These are phyloP conservation scores for Oxyria digyna DNA, from an alignment of 148 eudicot genomes.

Conservation along the genomic window DNA sequence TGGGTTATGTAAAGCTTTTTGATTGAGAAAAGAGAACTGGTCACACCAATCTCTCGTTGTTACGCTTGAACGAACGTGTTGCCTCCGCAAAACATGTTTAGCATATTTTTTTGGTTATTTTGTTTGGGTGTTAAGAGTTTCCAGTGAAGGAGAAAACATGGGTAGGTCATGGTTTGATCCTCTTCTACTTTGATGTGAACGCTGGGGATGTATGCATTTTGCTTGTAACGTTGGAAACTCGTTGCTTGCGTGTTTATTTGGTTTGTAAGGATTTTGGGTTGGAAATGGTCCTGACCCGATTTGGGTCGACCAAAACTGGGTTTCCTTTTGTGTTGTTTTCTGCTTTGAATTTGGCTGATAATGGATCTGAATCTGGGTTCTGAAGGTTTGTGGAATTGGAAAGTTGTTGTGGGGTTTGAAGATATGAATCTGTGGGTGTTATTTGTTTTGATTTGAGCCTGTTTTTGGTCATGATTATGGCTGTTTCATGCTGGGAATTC, in stretches of 20 bases:
- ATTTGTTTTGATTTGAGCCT: background rate
- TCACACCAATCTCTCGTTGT: constrained; percentile 4
- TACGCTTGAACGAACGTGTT: background rate
- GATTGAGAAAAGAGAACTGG: background rate
- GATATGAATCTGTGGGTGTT: background rate
- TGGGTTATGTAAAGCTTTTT: background rate
- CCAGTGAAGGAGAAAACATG: constrained; percentile 2
- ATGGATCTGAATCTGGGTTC: constrained; percentile 11
- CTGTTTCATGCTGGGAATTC: constrained; percentile 1
- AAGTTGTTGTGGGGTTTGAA: background rate
- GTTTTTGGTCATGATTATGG: background rate
- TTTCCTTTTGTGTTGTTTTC: background rate
- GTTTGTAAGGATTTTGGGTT: constrained; percentile 4
- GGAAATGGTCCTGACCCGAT: background rate
- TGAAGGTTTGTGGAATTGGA: background rate
- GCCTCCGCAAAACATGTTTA: background rate
- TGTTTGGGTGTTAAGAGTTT: background rate
- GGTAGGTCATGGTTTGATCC: constrained; percentile 4
- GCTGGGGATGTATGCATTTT: background rate
- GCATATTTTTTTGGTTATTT: background rate
- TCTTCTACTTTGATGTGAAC: background rate
- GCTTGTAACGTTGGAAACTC: constrained; percentile 5
- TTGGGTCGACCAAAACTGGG: background rate
- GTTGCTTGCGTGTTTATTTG: background rate
- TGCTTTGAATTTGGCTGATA: background rate